phyloP scores from a whole-genome alignment of 306 rosid species.

The Abrus precatorius region DNA sequence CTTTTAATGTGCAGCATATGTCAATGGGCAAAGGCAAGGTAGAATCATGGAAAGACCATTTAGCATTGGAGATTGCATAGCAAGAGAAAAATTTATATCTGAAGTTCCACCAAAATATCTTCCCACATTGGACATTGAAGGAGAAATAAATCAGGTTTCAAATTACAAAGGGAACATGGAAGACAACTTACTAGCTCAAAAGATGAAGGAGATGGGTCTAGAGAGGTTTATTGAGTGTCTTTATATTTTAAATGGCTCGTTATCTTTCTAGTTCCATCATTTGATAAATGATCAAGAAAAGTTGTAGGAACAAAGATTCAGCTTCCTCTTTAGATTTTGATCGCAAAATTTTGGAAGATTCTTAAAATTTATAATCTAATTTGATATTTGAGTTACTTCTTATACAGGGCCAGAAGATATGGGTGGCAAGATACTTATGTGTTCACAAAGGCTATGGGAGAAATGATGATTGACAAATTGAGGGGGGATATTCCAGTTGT shows the following conservation, averaged over 20 bases:
- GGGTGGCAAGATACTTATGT: conserved; percentile 99
- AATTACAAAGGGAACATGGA: conserved; percentile 57
- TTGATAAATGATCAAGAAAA: not conserved
- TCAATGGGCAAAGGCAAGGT: conserved; percentile 97
- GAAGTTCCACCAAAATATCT: conserved; percentile 53
- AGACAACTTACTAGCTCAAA: conserved; percentile 65
- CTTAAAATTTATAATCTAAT: conserved; percentile 36
- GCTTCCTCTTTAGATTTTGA: not conserved
- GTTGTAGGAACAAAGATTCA: not conserved
- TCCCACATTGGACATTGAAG: conserved; percentile 72
- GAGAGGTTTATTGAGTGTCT: conserved; percentile 60
- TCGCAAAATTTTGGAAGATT: not conserved
- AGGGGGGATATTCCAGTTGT: conserved; percentile 88
- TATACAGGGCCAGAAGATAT: conserved; percentile 70
- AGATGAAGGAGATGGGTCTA: conserved; percentile 84
- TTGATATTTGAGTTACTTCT: conserved; percentile 12
- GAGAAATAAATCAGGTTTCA: conserved; percentile 73
- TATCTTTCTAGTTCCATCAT: not conserved
- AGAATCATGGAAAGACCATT: conserved; percentile 85
- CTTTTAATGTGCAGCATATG: conserved; percentile 72
- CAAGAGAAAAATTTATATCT: conserved; percentile 61
- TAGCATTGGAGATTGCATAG: conserved; percentile 77
- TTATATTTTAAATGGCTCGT: not conserved
- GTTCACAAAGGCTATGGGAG: conserved; percentile 99
- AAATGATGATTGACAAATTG: conserved; percentile 85